phyloP scores from a whole-genome alignment of 164 flowering plant genomes.

The Macadamia integrifolia region DNA sequence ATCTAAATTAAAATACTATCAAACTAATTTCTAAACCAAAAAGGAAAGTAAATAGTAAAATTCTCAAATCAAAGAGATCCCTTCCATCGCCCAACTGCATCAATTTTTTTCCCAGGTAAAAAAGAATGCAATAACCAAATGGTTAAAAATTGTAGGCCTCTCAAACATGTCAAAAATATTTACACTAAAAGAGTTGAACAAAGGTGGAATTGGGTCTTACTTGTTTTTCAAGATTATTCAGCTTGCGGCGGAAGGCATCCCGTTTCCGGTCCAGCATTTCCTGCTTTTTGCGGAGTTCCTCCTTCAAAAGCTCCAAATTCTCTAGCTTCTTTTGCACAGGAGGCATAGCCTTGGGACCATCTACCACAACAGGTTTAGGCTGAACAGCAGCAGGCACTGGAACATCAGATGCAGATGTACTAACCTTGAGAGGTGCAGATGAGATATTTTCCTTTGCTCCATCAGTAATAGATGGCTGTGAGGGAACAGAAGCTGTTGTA shows the following conservation, averaged over 20 bases:
- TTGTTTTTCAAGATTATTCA: slow-evolving; percentile 72
- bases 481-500: slow-evolving; percentile 22
- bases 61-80: too few relatives aligned
- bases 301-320: slow-evolving; percentile 64
- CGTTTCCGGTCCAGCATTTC: slow-evolving; percentile 85
- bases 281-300: slow-evolving; percentile 85
- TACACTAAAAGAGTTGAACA: background rate
- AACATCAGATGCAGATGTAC: slow-evolving; percentile 23
- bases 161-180: background rate
- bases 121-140: background rate
- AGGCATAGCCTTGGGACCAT: slow-evolving; percentile 44
- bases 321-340: slow-evolving; percentile 66
- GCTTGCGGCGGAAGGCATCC: slow-evolving; percentile 62
- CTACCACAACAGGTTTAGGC: slow-evolving; percentile 25
- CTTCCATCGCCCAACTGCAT: too few relatives aligned
- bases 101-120: background rate
- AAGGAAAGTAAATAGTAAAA: too few relatives aligned
- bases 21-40: too few relatives aligned
- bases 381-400: slow-evolving; percentile 28
- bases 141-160: background rate
- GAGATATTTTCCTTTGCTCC: slow-evolving; percentile 39
- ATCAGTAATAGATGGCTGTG: slow-evolving; percentile 26
- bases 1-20: too few relatives aligned
- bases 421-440: slow-evolving; percentile 28
- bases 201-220: slow-evolving; percentile 28